These are phyloP conservation scores for Paramecium bursaria DNA, from an alignment of 73 alveolate genomes.

Conservation along the genomic window DNA sequence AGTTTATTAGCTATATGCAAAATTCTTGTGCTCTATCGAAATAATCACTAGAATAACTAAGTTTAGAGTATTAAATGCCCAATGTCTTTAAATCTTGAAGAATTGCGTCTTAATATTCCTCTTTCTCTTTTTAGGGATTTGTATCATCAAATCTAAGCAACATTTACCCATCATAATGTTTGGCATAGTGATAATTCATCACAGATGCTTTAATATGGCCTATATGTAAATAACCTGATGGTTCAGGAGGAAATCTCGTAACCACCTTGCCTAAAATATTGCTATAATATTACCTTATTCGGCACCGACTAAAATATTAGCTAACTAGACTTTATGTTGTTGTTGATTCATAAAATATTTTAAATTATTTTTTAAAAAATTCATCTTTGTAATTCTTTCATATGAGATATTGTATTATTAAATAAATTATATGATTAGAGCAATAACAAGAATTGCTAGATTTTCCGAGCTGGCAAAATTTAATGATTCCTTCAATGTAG, in stretches of 20 bases:
- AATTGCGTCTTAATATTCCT: slow-evolving; percentile 92
- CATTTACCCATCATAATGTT: slow-evolving; percentile 96
- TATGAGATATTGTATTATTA: too few relatives aligned
- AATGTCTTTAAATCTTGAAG: slow-evolving; percentile 84
- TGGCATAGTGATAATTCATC: slow-evolving; percentile 96
- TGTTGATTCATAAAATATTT: too few relatives aligned
- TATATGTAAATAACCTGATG: slow-evolving; percentile 96
- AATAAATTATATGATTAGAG: too few relatives aligned
- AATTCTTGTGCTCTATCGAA: slow-evolving; percentile 84
- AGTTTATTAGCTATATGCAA: slow-evolving; percentile 82
- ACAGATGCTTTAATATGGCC: slow-evolving; percentile 99
- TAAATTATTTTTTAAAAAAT: too few relatives aligned
- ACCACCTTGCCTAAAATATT: slow-evolving; percentile 84
- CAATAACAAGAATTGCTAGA: too few relatives aligned
- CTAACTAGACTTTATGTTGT: too few relatives aligned
- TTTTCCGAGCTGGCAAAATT: slow-evolving; percentile 45
- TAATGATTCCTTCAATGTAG: slow-evolving; percentile 1
- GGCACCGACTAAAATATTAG: too few relatives aligned
- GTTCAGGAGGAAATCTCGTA: slow-evolving; percentile 97
- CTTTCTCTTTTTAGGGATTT: slow-evolving; percentile 92
- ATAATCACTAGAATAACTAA: slow-evolving; percentile 93
- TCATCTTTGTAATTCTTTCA: too few relatives aligned
- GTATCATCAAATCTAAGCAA: slow-evolving; percentile 99
- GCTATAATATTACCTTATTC: not conserved
- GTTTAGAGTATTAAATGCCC: slow-evolving; percentile 85